Evolutionary conservation across 1,284 basidiomycete species (phyloP), one percentile per base, ranked within the genome.

Genomic region (Paramarasmius palmivorus): DNA sequence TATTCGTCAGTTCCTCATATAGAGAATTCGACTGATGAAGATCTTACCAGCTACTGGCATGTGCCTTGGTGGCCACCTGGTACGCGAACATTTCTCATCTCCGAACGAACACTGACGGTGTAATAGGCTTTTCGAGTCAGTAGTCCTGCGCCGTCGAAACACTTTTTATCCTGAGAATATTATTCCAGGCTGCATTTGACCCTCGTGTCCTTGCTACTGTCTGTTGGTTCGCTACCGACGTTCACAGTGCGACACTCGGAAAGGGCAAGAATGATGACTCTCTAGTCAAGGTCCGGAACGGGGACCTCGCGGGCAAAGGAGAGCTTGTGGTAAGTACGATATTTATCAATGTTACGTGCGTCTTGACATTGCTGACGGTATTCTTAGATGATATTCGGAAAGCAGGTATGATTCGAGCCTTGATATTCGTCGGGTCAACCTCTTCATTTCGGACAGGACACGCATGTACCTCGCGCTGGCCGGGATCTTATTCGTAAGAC

Each of bases 221-320:
- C 50, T 95, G 94, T 72, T 97, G 92, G 76, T 97, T 97, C 68
- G 92, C 90, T 6, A 97, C 95, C 4, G 93, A 94, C 67, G 82
- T 96, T 53, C 90, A 96, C 68, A 81, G 80, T 48, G 90, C 91
- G 8, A 87, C 92, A 0, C 85, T 96, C 23, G 92, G 91, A n/a
- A 89, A 87, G 66, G 90, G 90, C 25, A 86, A 88, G 68, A 83
- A 79, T 49, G 93, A 95, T 62, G 82, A 95, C 67, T 84, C 90
- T 3, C 79, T 96, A 49, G 69, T 74, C 51, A 81, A 82, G 50
- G 87, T 92, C 52, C 75, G 74, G 51, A 84, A 84, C 9, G 92
- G 93, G 4, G 89, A 92, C 55, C 69, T 96, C 56, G 80, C 74
- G 1, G 79, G 78, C 37, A 90, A 90, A 64, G 92, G 88, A 51